Evolutionary conservation across 208 protist species (phyloP), one percentile per base, ranked within the genome.

Genomic region (Leishmania guyanensis): DNA sequence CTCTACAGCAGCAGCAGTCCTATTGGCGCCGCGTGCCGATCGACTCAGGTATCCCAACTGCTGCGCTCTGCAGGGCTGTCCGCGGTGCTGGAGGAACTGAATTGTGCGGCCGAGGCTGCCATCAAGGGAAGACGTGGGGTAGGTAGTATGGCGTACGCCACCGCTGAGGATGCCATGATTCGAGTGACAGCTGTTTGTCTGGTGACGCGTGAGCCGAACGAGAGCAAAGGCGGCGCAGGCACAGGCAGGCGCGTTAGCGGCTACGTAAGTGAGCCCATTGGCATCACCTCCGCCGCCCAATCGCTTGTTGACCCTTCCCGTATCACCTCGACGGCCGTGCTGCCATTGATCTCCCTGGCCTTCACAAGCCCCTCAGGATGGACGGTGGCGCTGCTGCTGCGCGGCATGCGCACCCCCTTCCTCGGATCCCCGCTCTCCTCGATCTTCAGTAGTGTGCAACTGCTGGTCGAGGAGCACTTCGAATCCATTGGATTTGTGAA

Each of bases 351-450:
- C 36, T 82, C 83, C 9, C 60, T 91, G 54, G 83, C 86, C 68
- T 80, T 92, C 75, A 82, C 83, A 54, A 88, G 84, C 46, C 73
- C 75, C 22, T 68, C 70, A 5, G 92, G 90, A 1, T 95, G 92
- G 92, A 88, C 86, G 20, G 80, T 95, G 33, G 80, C 85, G 64
- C 60, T 93, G 53, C 77, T 82, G 26, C 83, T 93, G 39, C 85
- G 88, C 68, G 79, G 84, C 12, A 86, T 84, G 73, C 77, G 84
- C 14, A 84, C 80, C 66, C 87, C 82, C 29, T 95, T 90, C 78
- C 79, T 86, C 39, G 92, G 92, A 20, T 26, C 90, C 20, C 84
- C 92, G n/a, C 85, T 95, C 58, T 72, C 84, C 5, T 71, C 81
- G 29, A 90, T 95, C 48, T 70, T 88, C 64, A 79, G 77, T 73